A percentile compares a stretch with the other conserved stretches of the same genome.
Evolutionary conservation across 495 filamentous ascomycete genomes (phyloP).

Genomic region (Xeromyces bisporus): DNA sequence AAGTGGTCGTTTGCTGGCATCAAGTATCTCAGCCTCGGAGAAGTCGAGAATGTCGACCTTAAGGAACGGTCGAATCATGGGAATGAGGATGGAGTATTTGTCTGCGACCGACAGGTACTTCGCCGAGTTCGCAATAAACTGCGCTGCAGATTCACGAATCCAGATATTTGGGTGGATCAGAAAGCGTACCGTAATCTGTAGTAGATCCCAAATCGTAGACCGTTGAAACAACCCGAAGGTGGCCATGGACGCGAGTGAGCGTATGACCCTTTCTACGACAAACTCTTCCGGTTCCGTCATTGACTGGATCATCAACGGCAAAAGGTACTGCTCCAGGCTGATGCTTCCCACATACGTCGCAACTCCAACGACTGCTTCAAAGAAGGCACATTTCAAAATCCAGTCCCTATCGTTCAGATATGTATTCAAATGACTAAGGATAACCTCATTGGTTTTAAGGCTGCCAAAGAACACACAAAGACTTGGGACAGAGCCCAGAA

Average conservation of each 20-base stretch:
- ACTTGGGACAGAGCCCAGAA: constrained; percentile 81
- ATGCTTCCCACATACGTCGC: constrained; percentile 75
- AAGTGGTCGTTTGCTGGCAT: constrained; percentile 71
- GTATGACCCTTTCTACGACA: constrained; percentile 79
- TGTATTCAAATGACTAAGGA: constrained; percentile 89
- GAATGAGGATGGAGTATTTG: constrained; percentile 61
- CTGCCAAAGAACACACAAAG: constrained; percentile 93
- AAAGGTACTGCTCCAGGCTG: constrained; percentile 84
- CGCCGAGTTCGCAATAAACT: constrained; percentile 62
- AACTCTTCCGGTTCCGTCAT: constrained; percentile 89
- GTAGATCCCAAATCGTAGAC: constrained; percentile 70
- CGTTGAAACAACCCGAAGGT: constrained; percentile 74
- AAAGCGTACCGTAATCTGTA: constrained; percentile 65
- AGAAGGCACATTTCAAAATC: constrained; percentile 92
- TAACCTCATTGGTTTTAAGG: constrained; percentile 75
- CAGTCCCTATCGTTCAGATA: constrained; percentile 95
- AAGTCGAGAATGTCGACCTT: constrained; percentile 48
- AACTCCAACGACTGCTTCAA: constrained; percentile 87
- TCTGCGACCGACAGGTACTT: constrained; percentile 70
- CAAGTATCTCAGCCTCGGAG: constrained; percentile 57
- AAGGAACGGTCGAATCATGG: constrained; percentile 67
- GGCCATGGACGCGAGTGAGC: constrained; percentile 79
- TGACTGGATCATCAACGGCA: constrained; percentile 94
- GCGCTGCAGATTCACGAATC: constrained; percentile 78
- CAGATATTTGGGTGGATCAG: constrained; percentile 87